Conservation (phyloP, 345 rosid species). For the Toxicodendron radicans region DNA sequence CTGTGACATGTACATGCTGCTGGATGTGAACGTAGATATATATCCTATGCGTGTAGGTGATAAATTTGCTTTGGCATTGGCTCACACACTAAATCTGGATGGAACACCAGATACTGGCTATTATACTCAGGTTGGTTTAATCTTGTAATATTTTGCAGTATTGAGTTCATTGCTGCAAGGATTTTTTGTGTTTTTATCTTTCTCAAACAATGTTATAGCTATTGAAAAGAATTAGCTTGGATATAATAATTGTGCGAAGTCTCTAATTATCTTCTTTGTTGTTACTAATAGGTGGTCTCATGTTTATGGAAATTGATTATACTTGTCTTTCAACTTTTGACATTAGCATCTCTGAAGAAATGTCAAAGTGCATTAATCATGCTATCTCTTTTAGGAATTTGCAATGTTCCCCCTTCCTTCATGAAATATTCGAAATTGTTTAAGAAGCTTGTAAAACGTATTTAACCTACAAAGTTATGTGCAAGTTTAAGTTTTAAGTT, state of each 20-base stretch:
- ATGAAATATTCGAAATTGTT: neutral
- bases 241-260: neutral
- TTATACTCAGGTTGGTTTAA: constrained; percentile 50
- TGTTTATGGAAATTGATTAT: neutral
- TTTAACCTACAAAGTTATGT: no score
- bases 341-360: neutral
- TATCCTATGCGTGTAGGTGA: constrained; percentile 59
- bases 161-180: neutral
- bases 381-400: neutral
- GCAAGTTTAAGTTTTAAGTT: no score
- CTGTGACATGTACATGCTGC: constrained; percentile 67
- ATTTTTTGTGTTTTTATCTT: neutral
- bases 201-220: neutral
- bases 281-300: neutral
- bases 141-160: neutral
- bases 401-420: no score
- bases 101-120: constrained; percentile 80
- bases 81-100: constrained; percentile 64
- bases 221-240: neutral
- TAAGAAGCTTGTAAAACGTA: no score
- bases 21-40: constrained; percentile 63
- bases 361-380: neutral
- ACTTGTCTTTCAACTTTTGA: neutral
- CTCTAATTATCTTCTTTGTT: neutral
- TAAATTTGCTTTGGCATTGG: constrained; percentile 65